Percentiles rank a stretch among this genome's conserved stretches.
Evolutionary conservation across 1,284 basidiomycete species (phyloP).

Genomic region (Papiliotrema flavescens): DNA sequence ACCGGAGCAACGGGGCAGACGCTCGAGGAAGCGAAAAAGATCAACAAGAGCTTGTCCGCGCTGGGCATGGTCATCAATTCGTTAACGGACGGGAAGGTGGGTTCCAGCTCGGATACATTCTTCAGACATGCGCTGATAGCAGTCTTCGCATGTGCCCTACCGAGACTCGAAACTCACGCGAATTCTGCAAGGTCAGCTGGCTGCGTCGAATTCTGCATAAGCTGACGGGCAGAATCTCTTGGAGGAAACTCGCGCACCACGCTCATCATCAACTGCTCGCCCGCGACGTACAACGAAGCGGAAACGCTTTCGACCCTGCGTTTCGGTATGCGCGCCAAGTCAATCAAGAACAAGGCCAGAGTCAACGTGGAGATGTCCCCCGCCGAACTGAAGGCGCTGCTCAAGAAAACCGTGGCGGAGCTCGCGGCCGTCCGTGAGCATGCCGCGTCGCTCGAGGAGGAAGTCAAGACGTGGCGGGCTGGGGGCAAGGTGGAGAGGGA

Average conservation of each 20-base stretch:
- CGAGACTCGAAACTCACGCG: slow-evolving; percentile 99
- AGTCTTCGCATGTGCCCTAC: slow-evolving; percentile 97
- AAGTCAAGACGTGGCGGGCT: slow-evolving; percentile 83
- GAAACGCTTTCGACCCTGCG: slow-evolving; percentile 97
- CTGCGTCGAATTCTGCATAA: neutral
- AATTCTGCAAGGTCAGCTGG: slow-evolving; percentile 70
- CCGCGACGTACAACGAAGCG: slow-evolving; percentile 91
- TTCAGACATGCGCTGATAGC: slow-evolving; percentile 7
- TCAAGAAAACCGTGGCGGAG: slow-evolving; percentile 85
- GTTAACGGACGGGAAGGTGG: slow-evolving; percentile 89
- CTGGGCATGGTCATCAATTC: slow-evolving; percentile 99
- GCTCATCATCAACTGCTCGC: slow-evolving; percentile 98
- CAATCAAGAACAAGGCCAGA: slow-evolving; percentile 99
- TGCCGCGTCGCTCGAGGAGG: slow-evolving; percentile 84
- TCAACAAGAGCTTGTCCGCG: slow-evolving; percentile 97
- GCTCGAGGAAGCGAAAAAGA: slow-evolving; percentile 99
- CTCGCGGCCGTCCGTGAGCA: slow-evolving; percentile 81
- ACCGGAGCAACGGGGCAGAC: slow-evolving; percentile 99
- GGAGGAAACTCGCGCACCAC: slow-evolving; percentile 99
- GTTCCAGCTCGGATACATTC: slow-evolving; percentile 12
- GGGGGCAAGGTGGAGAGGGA: slow-evolving; percentile 82
- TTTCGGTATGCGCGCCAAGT: slow-evolving; percentile 98
- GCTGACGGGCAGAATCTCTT: slow-evolving; percentile 67
- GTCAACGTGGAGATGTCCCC: slow-evolving; percentile 98
- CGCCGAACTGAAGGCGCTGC: slow-evolving; percentile 85